Percentiles rank a stretch among this genome's conserved stretches.
These are phyloP conservation scores for Lichenothelia convexa DNA, from an alignment of 495 filamentous ascomycete genomes.

Conservation along the genomic window DNA sequence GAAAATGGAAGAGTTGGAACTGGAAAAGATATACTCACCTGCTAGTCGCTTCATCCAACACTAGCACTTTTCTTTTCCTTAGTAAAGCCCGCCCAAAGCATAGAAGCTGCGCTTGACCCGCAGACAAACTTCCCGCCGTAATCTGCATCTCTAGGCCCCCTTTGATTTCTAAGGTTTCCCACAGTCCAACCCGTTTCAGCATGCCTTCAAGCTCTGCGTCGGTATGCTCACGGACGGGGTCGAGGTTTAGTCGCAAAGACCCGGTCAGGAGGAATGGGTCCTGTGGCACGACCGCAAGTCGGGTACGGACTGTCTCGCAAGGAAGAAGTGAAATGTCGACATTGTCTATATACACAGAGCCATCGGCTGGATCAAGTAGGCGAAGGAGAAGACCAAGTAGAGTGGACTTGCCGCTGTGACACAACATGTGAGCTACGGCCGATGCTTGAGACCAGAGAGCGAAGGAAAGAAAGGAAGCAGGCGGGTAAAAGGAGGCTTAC, in stretches of 20 bases:
- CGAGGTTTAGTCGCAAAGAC: slow-evolving; percentile 65
- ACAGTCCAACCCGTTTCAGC: slow-evolving; percentile 56
- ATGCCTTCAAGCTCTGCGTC: slow-evolving; percentile 59
- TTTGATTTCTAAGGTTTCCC: neutral
- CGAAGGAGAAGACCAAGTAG: slow-evolving; percentile 10
- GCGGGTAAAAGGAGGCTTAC: slow-evolving; percentile 3
- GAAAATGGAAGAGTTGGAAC: neutral
- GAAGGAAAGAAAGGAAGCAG: too few relatives aligned
- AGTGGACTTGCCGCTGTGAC: slow-evolving; percentile 54
- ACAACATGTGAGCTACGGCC: too few relatives aligned
- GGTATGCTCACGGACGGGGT: slow-evolving; percentile 55
- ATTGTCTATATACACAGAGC: slow-evolving; percentile 10
- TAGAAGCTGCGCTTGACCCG: slow-evolving; percentile 31
- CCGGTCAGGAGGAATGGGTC: slow-evolving; percentile 51
- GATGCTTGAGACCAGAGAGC: too few relatives aligned
- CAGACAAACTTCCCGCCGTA: slow-evolving; percentile 22
- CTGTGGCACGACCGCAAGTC: slow-evolving; percentile 13
- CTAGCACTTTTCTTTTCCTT: slow-evolving; percentile 19
- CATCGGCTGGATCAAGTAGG: slow-evolving; percentile 7
- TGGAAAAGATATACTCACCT: too few relatives aligned
- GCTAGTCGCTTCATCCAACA: slow-evolving; percentile 29
- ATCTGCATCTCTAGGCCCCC: neutral
- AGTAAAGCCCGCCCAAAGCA: slow-evolving; percentile 27
- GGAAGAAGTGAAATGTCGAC: slow-evolving; percentile 8
- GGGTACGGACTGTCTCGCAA: slow-evolving; percentile 5